Base-by-base conservation (phyloP, 257 asterid genomes). In the Nicotiana noctiflora region DNA sequence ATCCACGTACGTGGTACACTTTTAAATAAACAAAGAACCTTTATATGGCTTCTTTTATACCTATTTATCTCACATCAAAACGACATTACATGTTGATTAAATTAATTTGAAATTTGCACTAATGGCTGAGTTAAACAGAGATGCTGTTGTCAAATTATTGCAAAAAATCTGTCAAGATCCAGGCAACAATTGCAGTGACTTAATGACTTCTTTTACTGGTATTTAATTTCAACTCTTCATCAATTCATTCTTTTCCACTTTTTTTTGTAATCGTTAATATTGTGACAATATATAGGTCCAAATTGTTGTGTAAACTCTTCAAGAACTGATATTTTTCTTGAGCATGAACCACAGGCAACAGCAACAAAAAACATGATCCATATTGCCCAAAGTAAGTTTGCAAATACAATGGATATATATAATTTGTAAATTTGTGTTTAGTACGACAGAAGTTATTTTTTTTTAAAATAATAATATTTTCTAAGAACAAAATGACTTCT, bases 361-460 rank as follows among this genome's bases (percentile, higher is more conserved):
- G 85, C 97, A 3, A 91, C 97, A 11, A 92, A 90, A 84, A 93
- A 91, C 85, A 85, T 93, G 94, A 21, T 93, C 82, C 97, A 93
- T 75, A 81, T 93, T 46, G 90, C 94, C 21, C 97, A 93, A 63
- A 91, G 97, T 93, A 90, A 78, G 93, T 83, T 27, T 10, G 13
- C 34, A 56, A n/a, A 7, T 59, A 4, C 10, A 18, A 8, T 51
- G 6, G 53, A 51, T 10, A 52, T 0, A 57, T 8, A 14, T 25
- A 31, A 0, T 44, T 76, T 27, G 2, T 25, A 56, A 40, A 10
- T 17, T 31, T 17, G 31, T 0, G 37, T 64, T 27, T 29, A 6
- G 21, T 64, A 11, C 6, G 18, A 51, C 2, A 2, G 8, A 51
- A 51, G 17, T 51, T 18, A 51, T 51, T 14, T 51, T 1, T 3